A percentile compares a stretch with the other conserved stretches of the same genome.
phyloP scores from a whole-genome alignment of 495 filamentous ascomycete genomes.

The Schizothecium vesticola region DNA sequence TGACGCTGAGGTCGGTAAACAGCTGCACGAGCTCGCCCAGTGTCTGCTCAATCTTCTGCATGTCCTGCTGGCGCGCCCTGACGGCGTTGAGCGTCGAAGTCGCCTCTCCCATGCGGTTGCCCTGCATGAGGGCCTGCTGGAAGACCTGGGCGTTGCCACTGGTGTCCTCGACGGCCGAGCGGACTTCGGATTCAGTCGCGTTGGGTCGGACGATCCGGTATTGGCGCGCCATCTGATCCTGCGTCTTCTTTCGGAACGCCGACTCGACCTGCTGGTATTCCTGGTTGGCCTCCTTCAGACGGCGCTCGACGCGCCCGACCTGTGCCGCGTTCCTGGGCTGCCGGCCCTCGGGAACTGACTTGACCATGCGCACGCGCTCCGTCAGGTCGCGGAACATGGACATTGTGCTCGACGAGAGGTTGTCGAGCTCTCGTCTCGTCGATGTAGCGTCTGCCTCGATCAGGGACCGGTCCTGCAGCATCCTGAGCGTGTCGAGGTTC shows the following conservation, averaged over 20 bases:
- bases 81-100: conserved; percentile 71
- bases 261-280: conserved; percentile 73
- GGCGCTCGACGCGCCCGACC: conserved; percentile 71
- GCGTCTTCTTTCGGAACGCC: conserved; percentile 68
- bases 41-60: conserved; percentile 84
- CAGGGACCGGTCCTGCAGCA: conserved; percentile 53
- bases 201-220: conserved; percentile 86
- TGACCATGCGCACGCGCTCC: conserved; percentile 69
- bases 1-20: conserved; percentile 63
- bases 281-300: conserved; percentile 70
- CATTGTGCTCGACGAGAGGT: conserved; percentile 66
- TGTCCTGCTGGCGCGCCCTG: conserved; percentile 75
- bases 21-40: conserved; percentile 79
- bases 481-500: conserved; percentile 53
- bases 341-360: conserved; percentile 68
- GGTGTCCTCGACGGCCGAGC: conserved; percentile 66
- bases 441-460: conserved; percentile 54
- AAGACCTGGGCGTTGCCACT: conserved; percentile 66
- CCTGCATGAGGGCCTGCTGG: conserved; percentile 68
- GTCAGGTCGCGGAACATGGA: conserved; percentile 68
- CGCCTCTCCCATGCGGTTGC: conserved; percentile 74
- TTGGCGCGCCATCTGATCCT: conserved; percentile 78
- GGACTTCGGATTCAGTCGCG: conserved; percentile 73
- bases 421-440: conserved; percentile 54
- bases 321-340: conserved; percentile 67